Percentiles rank a stretch among this genome's conserved stretches.
Conservation (phyloP, 345 rosid genomes). For the Microcos paniculata region DNA sequence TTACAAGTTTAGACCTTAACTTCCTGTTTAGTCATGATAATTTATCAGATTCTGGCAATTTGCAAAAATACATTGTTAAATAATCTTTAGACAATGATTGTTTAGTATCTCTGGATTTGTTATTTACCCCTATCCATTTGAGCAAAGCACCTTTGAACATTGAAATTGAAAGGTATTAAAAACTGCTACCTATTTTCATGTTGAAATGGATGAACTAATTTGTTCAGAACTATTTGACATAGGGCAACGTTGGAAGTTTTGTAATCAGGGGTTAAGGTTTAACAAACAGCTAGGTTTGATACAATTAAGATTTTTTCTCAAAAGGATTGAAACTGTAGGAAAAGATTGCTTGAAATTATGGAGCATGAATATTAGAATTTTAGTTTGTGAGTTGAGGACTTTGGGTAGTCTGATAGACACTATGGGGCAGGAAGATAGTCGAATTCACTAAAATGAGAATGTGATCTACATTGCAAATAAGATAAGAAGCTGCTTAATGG, state of each 20-base stretch:
- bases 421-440: neutral
- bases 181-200: neutral
- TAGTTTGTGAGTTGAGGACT: neutral
- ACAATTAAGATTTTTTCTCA: neutral
- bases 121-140: neutral
- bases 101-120: neutral
- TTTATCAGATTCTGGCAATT: neutral
- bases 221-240: neutral
- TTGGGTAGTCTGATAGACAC: neutral
- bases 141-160: neutral
- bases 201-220: neutral
- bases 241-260: neutral
- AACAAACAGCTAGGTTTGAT: neutral
- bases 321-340: neutral
- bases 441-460: neutral
- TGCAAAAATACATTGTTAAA: neutral
- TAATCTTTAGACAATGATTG: neutral
- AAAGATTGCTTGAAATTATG: neutral
- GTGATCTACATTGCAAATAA: neutral
- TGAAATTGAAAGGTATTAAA: neutral
- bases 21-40: neutral
- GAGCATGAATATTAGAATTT: neutral
- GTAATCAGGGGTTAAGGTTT: neutral
- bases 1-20: neutral
- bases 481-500: neutral